phyloP scores from a whole-genome alignment of 1,139 yeast genomes.

The Kodamaea sp. region DNA sequence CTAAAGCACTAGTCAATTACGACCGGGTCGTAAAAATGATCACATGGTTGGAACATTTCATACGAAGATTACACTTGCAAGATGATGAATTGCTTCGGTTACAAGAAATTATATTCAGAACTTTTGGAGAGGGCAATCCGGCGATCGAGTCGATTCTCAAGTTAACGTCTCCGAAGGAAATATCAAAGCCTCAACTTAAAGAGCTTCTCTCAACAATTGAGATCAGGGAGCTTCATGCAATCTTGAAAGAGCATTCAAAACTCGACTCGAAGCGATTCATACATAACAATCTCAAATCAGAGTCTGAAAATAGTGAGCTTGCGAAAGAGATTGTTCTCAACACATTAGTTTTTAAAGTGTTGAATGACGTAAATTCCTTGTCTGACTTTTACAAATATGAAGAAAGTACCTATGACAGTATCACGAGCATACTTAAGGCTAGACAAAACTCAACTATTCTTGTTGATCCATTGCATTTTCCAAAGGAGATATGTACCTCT shows the following conservation, averaged over 20 bases:
- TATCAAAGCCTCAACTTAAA: neutral
- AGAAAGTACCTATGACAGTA: neutral
- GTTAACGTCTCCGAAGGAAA: neutral
- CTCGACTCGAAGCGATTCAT: neutral
- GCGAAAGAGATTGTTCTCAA: neutral
- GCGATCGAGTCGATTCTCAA: neutral
- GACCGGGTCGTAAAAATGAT: too few species aligned
- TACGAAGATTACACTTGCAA: too few species aligned
- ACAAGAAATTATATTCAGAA: slow-evolving; percentile 5
- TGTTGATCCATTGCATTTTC: neutral
- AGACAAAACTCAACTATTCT: neutral
- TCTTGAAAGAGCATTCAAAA: neutral
- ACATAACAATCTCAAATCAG: neutral
- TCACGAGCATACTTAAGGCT: neutral
- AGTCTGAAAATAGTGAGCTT: neutral
- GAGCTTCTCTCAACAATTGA: neutral
- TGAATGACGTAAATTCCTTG: too few species aligned
- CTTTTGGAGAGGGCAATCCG: neutral
- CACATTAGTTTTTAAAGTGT: neutral
- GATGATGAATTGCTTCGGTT: too few species aligned
- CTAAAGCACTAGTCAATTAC: too few species aligned
- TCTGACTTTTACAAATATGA: neutral
- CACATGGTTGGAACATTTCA: too few species aligned
- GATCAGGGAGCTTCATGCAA: neutral
- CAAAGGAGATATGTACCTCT: neutral